Base-by-base conservation (phyloP, 306 rosid genomes). In the Corylus americana region DNA sequence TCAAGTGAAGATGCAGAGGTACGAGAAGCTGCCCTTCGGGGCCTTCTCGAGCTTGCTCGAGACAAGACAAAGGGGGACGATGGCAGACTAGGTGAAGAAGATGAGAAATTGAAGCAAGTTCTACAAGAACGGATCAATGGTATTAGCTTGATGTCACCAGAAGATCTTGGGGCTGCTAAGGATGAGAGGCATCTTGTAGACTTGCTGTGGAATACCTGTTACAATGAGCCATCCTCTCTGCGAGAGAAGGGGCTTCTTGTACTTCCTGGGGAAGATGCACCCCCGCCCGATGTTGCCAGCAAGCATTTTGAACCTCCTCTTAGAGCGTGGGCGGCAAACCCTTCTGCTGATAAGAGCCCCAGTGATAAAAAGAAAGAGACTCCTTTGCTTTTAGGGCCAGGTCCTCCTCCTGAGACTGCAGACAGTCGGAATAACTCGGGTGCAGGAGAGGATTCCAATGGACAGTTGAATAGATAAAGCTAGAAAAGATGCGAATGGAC, bases 181-280 rank as follows among this genome's bases (percentile, higher is more conserved):
- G 99, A 95, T 71, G 99, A 95, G 86, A 85, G 96, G 74, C 93
- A 77, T 2, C 97, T 95, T 59, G 91, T 95, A 50, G 97, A 95
- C 55, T 84, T 94, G 20, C 88, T 93, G 11, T 95, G 99, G 99
- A 86, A 73, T 39, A 77, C 88, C 57, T 87, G 83, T 90, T 95
- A 71, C 77, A 77, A 90, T 0, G 91, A 91, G 73, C 93, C 96
- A 0, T 95, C 96, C 58, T 84, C 89, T 0, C 89, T 95, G 42
- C 73, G 76, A 22, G 93, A 89, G 87, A 93, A 90, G 78, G 98
- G 99, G 71, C 95, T 92, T 81, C 91, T 90, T 71, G 85, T 88
- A 48, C 94, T 92, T 72, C 95, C 97, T 0, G 95, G 90, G 29
- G 99, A 95, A 83, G 98, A 93, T 54, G 88, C 86, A 0, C 86